Percentiles rank a stretch among this genome's conserved stretches.
Evolutionary conservation across 2,329 filamentous ascomycete genomes (phyloP).

Genomic region (Peltaster fructicola): DNA sequence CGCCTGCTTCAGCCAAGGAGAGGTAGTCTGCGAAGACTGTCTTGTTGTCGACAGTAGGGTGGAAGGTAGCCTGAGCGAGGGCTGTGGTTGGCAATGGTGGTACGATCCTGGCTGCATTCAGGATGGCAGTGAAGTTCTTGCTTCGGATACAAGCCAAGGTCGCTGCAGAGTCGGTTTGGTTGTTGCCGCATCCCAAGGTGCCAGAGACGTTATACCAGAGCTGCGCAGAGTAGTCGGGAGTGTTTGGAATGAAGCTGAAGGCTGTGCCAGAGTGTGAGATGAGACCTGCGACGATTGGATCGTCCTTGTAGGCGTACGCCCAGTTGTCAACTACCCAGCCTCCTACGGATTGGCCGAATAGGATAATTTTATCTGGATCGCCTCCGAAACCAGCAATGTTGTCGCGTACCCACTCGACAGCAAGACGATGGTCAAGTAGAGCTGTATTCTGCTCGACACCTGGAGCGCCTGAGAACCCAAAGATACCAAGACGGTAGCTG

Average conservation of each 20-base stretch:
- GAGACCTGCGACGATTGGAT: slow-evolving; percentile 22
- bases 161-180: slow-evolving; percentile 23
- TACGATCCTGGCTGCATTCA: slow-evolving; percentile 5
- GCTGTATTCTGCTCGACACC: slow-evolving; percentile 21
- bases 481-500: slow-evolving; percentile 22
- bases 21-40: slow-evolving; percentile 9
- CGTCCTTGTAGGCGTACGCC: slow-evolving; percentile 16
- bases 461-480: slow-evolving; percentile 22
- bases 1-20: slow-evolving; percentile 3
- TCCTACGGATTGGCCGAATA: slow-evolving; percentile 24
- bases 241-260: slow-evolving; percentile 29
- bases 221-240: slow-evolving; percentile 3
- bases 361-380: slow-evolving; percentile 21
- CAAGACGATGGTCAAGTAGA: slow-evolving; percentile 23
- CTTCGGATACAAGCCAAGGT: slow-evolving; percentile 8
- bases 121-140: slow-evolving; percentile 4
- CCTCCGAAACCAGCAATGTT: slow-evolving; percentile 27
- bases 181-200: slow-evolving; percentile 19
- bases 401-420: slow-evolving; percentile 22
- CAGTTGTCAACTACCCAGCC: slow-evolving; percentile 19
- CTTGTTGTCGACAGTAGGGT: slow-evolving; percentile 9
- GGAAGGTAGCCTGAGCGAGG: slow-evolving; percentile 7
- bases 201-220: slow-evolving; percentile 12
- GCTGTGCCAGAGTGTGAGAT: slow-evolving; percentile 23
- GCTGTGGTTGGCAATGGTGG: slow-evolving; percentile 4